Evolutionary conservation across 495 filamentous ascomycete species (phyloP).

Genomic region (Penicillium chermesinum): DNA sequence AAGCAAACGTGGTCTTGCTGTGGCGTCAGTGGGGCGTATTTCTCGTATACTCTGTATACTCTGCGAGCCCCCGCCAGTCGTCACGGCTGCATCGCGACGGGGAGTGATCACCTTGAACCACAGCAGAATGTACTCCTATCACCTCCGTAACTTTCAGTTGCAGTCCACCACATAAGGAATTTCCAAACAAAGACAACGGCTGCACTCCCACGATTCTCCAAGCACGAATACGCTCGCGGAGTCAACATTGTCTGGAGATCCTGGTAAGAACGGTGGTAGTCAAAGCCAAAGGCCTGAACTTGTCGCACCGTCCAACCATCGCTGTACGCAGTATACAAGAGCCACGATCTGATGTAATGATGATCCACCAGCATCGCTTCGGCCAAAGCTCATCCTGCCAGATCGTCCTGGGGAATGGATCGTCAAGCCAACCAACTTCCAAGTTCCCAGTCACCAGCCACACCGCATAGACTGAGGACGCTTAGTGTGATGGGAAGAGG

Average conservation of each 20-base stretch:
- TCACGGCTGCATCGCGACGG: too few relatives aligned
- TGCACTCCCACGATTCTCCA: too few relatives aligned
- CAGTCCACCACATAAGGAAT: too few relatives aligned
- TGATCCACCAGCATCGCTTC: conserved; percentile 7
- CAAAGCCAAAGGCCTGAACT: neutral
- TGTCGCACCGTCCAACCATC: conserved; percentile 11
- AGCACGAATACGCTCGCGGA: too few relatives aligned
- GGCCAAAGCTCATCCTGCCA: conserved; percentile 2
- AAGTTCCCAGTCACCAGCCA: conserved; percentile 5
- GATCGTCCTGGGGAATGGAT: conserved; percentile 6
- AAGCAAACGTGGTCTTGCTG: conserved; percentile 6
- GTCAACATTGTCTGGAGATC: neutral
- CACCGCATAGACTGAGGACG: conserved; percentile 5
- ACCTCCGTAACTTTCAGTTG: too few relatives aligned
- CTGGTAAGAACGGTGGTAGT: neutral
- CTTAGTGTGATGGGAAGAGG: conserved; percentile 8
- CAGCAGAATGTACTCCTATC: too few relatives aligned
- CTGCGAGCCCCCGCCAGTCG: too few relatives aligned
- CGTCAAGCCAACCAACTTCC: conserved; percentile 3
- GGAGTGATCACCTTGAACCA: too few relatives aligned
- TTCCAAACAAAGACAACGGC: too few relatives aligned
- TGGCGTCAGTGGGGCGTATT: too few relatives aligned
- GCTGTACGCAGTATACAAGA: neutral
- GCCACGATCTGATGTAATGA: conserved; percentile 24
- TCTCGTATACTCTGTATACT: too few relatives aligned